Evolutionary conservation across 1,284 basidiomycete genomes (phyloP).

Genomic region (Lignosus rhinocerotis): DNA sequence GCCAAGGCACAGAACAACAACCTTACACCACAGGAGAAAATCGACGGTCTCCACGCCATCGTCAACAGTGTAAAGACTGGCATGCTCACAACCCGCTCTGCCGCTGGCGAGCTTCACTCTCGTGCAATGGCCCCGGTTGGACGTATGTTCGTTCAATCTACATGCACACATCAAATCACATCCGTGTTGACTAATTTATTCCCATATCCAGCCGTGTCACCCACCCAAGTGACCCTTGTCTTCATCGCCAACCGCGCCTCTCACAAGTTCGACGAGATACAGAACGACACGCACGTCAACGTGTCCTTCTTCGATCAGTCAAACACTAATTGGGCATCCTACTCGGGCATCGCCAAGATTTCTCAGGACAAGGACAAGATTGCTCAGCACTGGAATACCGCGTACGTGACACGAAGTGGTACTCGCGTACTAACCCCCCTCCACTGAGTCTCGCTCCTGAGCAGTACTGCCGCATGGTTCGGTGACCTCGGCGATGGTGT

Average conservation of each 20-base stretch:
- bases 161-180: not conserved
- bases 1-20: constrained; percentile 56
- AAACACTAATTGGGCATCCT: constrained; percentile 84
- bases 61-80: constrained; percentile 64
- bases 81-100: constrained; percentile 81
- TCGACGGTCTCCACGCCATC: constrained; percentile 65
- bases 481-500: constrained; percentile 86
- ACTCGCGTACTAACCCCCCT: not conserved
- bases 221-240: constrained; percentile 54
- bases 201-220: constrained; percentile 40
- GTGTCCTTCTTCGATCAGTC: constrained; percentile 75
- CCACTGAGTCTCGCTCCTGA: not conserved
- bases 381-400: constrained; percentile 66
- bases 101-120: constrained; percentile 77
- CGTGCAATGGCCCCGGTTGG: constrained; percentile 80
- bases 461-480: constrained; percentile 77
- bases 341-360: constrained; percentile 73
- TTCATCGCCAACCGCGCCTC: constrained; percentile 82
- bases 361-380: constrained; percentile 66
- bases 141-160: constrained; percentile 43
- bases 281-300: constrained; percentile 78
- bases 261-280: constrained; percentile 76
- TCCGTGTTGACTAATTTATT: not conserved
- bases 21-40: constrained; percentile 62
- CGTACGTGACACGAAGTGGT: constrained; percentile 39